phyloP scores from a whole-genome alignment of 2,329 filamentous ascomycete genomes.

The Graphilbum sp. region DNA sequence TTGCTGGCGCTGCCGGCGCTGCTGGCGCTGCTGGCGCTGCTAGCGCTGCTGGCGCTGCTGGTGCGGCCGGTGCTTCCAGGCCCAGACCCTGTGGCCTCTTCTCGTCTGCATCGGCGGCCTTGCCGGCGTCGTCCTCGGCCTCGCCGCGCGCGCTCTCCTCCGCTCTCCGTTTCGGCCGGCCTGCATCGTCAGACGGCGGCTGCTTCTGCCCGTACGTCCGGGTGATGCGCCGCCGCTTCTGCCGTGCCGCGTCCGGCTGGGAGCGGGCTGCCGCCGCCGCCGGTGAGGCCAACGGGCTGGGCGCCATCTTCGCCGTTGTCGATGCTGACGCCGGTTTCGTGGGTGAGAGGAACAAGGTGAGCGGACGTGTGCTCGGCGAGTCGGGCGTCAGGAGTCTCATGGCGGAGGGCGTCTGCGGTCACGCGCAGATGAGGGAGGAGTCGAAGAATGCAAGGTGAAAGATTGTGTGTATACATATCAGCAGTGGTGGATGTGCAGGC shows the following conservation, averaged over 20 bases:
- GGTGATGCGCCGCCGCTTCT: slow-evolving; percentile 3
- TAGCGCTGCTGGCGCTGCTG: not conserved
- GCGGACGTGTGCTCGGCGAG: slow-evolving; percentile 6
- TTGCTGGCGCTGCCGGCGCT: not conserved
- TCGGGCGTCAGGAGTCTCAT: slow-evolving; percentile 7
- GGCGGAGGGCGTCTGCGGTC: too few relatives aligned
- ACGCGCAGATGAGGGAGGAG: too few relatives aligned
- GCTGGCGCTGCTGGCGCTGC: not conserved
- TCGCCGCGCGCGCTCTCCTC: not conserved
- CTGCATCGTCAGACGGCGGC: not conserved
- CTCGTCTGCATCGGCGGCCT: not conserved
- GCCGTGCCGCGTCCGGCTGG: not conserved
- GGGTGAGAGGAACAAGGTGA: slow-evolving; percentile 2
- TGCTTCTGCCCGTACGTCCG: slow-evolving; percentile 10
- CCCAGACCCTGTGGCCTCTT: not conserved
- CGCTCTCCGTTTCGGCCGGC: too few relatives aligned
- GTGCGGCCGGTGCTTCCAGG: not conserved
- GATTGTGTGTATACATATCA: too few relatives aligned
- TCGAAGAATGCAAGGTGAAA: too few relatives aligned
- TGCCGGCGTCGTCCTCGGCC: not conserved
- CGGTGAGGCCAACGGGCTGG: not conserved
- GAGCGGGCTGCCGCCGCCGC: slow-evolving; percentile 1
- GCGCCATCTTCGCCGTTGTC: not conserved
- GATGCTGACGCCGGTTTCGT: slow-evolving; percentile 6
- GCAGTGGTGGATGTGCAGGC: too few relatives aligned